Evolutionary conservation across 208 protist species (phyloP).

Genomic region (Acanthamoeba sp.): DNA sequence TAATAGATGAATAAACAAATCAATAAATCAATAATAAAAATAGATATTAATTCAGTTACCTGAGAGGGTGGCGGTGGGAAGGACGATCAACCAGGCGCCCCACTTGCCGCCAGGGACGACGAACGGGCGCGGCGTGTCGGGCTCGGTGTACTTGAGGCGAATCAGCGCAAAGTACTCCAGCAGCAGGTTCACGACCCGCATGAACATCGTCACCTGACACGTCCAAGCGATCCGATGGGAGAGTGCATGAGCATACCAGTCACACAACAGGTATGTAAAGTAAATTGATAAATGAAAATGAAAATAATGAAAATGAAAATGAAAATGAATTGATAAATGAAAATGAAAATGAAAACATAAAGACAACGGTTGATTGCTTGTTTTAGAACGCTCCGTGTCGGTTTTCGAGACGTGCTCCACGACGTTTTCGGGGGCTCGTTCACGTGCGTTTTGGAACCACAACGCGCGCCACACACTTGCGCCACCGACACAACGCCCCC

Average conservation of each 20-base stretch:
- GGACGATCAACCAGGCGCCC: background rate
- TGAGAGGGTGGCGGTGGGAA: background rate
- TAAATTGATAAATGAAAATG: background rate
- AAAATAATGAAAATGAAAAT: background rate
- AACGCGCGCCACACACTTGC: too few species aligned
- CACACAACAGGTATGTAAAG: background rate
- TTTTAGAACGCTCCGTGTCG: too few species aligned
- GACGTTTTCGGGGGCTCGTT: too few species aligned
- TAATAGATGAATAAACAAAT: background rate
- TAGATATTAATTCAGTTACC: background rate
- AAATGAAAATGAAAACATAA: background rate
- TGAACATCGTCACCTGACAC: conserved; percentile 61
- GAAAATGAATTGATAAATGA: background rate
- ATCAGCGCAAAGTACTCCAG: conserved; percentile 36
- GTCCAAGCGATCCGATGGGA: background rate
- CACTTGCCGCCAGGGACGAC: conserved; percentile 9
- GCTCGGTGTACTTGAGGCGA: conserved; percentile 43
- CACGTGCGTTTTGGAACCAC: too few species aligned
- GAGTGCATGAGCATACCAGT: background rate
- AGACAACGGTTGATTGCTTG: background rate
- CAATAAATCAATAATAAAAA: background rate
- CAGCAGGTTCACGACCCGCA: conserved; percentile 49
- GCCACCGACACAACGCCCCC: too few species aligned
- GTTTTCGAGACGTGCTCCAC: too few species aligned
- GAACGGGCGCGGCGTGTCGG: conserved; percentile 31